These are phyloP conservation scores for Aspergillus transmontanensis DNA, from an alignment of 2,329 filamentous ascomycete species.

Conservation along the genomic window DNA sequence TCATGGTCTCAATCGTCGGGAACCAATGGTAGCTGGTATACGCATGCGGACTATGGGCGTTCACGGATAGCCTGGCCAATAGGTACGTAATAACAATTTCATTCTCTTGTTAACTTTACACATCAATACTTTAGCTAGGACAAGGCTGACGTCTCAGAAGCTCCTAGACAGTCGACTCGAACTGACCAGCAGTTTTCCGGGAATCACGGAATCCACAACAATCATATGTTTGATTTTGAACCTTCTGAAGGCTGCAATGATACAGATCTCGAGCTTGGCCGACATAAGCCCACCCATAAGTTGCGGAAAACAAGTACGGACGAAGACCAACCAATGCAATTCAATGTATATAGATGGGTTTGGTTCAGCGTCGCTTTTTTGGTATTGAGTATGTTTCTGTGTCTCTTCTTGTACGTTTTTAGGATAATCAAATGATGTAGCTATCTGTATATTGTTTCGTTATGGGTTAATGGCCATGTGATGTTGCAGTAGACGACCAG, in stretches of 20 bases:
- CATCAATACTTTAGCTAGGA: neutral
- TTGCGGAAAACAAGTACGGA: neutral
- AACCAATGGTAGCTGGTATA: neutral
- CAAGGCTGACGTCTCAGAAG: neutral
- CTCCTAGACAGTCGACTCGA: neutral
- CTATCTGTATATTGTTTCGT: neutral
- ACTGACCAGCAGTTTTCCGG: neutral
- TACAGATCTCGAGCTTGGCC: neutral
- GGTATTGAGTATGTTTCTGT: constrained; percentile 25
- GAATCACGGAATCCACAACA: neutral
- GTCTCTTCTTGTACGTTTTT: constrained; percentile 27
- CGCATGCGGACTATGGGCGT: constrained; percentile 8
- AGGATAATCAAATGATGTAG: constrained; percentile 26
- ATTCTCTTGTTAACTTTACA: neutral
- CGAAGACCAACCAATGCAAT: neutral
- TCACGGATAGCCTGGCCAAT: constrained; percentile 3
- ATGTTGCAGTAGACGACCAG: neutral
- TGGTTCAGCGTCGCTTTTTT: constrained; percentile 24
- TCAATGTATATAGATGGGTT: constrained; percentile 29
- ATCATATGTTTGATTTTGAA: neutral
- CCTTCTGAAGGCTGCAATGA: neutral
- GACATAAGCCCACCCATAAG: neutral
- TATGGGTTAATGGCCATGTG: neutral
- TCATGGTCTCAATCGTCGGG: neutral
- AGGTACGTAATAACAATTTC: neutral